Base-by-base conservation (phyloP, 352 stramenopile genomes). In the Globisporangium ultimum region DNA sequence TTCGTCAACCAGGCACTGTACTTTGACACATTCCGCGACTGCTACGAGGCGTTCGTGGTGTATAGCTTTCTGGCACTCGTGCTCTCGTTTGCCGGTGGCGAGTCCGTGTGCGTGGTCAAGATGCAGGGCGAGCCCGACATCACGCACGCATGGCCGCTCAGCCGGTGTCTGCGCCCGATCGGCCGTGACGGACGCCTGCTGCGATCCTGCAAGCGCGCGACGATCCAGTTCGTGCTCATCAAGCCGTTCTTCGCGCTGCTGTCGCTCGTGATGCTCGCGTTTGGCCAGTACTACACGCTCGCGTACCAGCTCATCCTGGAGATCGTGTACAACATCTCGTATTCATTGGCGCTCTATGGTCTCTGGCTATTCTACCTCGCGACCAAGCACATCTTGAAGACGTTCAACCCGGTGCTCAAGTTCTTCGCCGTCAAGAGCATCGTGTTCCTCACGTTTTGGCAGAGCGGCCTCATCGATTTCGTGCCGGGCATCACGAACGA, bases 381-480 rank as follows among this genome's bases (percentile, higher is more conserved):
- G 3, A 96, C 85, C 41, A 87, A 91, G 56, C 78, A 96, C 68
- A 89, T 92, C 48, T 62, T 95, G 54, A 76, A 84, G 68, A 76
- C 78, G 22, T 93, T 93, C 58, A 85, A 84, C 60, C 91, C 91
- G 11, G 82, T 97, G 46, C 74, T 95, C 63, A 98, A 98, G 75
- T 98, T 98, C 58, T 87, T 97, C 49, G 87, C 89, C 0, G 89
- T 98, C 54, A 98, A 98, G 69, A 79, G 72, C 51, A 85, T 98
- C 55, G 89, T 98, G 32, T 98, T 98, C 60, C 80, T 96, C 46
- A 97, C 90, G 22, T 98, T 96, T 69, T 98, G 91, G 85, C 91
- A 98, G 61, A 92, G 72, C 50, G 64, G 90, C 28, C 58, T 96
- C 41, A 79, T 98, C n/a, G 71, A 88, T 36, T 84, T 96, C 36